phyloP scores from a whole-genome alignment of 768 basidiomycete genomes.

The Amanita polypyramis region DNA sequence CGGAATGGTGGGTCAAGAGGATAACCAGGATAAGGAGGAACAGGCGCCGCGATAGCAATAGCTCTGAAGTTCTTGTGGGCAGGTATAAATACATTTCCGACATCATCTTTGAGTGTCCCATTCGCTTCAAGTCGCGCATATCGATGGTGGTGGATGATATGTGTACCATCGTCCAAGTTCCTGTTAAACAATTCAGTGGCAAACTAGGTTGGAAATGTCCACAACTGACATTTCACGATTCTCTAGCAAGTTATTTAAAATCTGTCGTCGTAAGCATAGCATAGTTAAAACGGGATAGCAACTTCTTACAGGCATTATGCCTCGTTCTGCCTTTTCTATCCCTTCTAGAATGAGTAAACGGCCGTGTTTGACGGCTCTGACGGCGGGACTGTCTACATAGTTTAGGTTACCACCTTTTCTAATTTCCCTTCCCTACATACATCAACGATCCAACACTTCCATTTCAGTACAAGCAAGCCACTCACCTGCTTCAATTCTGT shows the following conservation, averaged over 20 bases:
- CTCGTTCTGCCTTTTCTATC: conserved; percentile 62
- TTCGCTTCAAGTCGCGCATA: conserved; percentile 36
- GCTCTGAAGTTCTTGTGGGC: conserved; percentile 62
- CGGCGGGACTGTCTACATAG: conserved; percentile 61
- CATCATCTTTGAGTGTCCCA: conserved; percentile 18
- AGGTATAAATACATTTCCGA: conserved; percentile 42
- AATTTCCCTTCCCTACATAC: conserved; percentile 45
- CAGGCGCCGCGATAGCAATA: conserved; percentile 59
- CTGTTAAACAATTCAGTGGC: conserved; percentile 18
- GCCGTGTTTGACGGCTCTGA: conserved; percentile 55
- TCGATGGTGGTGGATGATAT: conserved; percentile 56
- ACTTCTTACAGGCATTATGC: conserved; percentile 54
- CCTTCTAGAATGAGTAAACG: conserved; percentile 58
- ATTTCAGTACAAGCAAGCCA: not conserved
- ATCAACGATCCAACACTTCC: not conserved
- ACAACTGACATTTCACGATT: conserved; percentile 55
- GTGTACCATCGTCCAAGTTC: conserved; percentile 62
- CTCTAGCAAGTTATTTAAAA: conserved; percentile 59
- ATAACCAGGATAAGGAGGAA: conserved; percentile 58
- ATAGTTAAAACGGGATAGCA: not conserved
- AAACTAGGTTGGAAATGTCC: not conserved
- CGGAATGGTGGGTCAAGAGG: conserved; percentile 60
- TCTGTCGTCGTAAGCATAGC: conserved; percentile 15
- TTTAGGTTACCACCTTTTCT: conserved; percentile 47
- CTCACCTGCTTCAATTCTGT: conserved; percentile 57